phyloP scores from a whole-genome alignment of 78 protist genomes.

The Protostelium mycophagum region DNA sequence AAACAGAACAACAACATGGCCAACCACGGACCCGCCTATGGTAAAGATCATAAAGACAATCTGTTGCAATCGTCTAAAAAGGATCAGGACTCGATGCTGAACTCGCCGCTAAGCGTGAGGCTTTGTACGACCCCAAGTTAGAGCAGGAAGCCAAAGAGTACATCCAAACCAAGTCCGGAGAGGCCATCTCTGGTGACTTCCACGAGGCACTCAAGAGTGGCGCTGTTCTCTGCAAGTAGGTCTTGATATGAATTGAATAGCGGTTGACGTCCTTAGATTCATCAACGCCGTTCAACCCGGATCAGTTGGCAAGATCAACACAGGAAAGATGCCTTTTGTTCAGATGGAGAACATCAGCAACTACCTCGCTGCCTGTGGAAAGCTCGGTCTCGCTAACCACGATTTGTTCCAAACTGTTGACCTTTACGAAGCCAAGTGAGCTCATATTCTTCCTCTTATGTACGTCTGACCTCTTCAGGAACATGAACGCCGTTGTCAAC shows the following conservation, averaged over 20 bases:
- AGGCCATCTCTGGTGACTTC: neutral
- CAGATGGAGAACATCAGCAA: conserved; percentile 38
- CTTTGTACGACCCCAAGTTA: conserved; percentile 18
- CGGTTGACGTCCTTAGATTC: neutral
- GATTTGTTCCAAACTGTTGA: conserved; percentile 32
- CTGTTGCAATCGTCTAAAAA: neutral
- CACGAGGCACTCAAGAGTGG: conserved; percentile 6
- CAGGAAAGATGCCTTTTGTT: conserved; percentile 24
- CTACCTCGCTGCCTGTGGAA: conserved; percentile 14
- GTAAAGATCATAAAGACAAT: neutral
- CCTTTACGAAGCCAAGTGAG: conserved; percentile 24
- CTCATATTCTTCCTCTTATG: neutral
- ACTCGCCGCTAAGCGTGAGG: conserved; percentile 31
- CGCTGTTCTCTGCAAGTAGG: neutral
- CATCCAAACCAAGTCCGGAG: neutral
- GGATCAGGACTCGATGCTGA: conserved; percentile 61
- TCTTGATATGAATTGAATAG: neutral
- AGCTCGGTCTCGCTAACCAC: conserved; percentile 18
- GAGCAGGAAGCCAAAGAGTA: conserved; percentile 6
- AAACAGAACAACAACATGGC: too few species aligned
- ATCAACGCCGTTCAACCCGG: conserved; percentile 22
- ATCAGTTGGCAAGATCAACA: conserved; percentile 26
- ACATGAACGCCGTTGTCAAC: neutral
- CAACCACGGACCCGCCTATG: neutral
- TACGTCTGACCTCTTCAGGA: neutral